Conservation (phyloP, 192 early-diverging fungal genomes). For the Podila horticola region DNA sequence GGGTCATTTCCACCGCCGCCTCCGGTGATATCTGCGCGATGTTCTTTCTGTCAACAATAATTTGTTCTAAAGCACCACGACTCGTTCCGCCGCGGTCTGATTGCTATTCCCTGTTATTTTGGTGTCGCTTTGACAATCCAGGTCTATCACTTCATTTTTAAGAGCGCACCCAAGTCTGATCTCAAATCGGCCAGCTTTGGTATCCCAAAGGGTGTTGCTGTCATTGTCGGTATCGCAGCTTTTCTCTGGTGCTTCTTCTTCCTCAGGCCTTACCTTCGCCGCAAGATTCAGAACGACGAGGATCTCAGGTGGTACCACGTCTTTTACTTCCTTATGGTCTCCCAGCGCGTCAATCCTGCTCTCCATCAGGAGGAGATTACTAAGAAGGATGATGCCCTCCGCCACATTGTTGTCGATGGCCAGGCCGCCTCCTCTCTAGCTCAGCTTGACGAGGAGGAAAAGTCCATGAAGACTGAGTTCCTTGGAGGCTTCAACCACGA, state of each 20-base stretch:
- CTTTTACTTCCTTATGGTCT: slow-evolving; percentile 64
- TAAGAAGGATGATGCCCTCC: not conserved
- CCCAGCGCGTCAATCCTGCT: not conserved
- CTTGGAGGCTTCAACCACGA: slow-evolving; percentile 27
- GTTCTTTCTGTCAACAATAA: slow-evolving; percentile 72
- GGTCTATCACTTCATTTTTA: slow-evolving; percentile 78
- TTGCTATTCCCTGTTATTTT: slow-evolving; percentile 77
- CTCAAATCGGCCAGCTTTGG: slow-evolving; percentile 52
- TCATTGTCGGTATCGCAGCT: slow-evolving; percentile 68
- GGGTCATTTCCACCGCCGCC: slow-evolving; percentile 78
- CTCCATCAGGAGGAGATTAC: not conserved
- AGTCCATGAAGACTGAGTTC: slow-evolving; percentile 6
- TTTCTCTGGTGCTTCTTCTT: slow-evolving; percentile 70
- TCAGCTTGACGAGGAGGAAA: slow-evolving; percentile 2
- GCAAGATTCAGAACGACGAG: slow-evolving; percentile 70
- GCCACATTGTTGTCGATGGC: not conserved
- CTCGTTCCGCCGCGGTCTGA: slow-evolving; percentile 73
- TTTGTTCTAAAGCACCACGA: slow-evolving; percentile 69
- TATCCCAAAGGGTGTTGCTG: slow-evolving; percentile 66
- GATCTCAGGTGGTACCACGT: slow-evolving; percentile 77
- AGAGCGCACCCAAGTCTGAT: slow-evolving; percentile 67
- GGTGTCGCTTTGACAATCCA: slow-evolving; percentile 71
- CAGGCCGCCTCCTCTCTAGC: slow-evolving; percentile 16
- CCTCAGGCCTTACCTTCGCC: slow-evolving; percentile 71
- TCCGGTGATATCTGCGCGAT: slow-evolving; percentile 72